Base-by-base conservation (phyloP, 1,284 basidiomycete genomes). In the Trichosporon sp. region DNA sequence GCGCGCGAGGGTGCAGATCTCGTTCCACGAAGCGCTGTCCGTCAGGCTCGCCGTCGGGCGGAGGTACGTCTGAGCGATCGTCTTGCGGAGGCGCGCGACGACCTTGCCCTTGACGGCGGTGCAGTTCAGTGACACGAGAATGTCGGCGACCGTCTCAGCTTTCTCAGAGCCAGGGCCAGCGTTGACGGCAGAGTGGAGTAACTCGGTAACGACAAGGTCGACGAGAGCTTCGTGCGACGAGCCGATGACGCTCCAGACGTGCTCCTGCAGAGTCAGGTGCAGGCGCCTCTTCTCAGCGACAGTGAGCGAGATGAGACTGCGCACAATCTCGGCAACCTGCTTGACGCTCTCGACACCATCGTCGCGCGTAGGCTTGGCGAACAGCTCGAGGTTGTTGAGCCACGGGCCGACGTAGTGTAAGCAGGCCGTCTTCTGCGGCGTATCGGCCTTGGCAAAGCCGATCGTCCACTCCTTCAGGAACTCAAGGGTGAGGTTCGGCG, bases 331-430 rank as follows among this genome's bases (percentile, higher is more conserved):
- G 11, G 91, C 88, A 21, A 95, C 79, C 54, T 77, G 76, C 70
- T 78, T 80, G 59, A 76, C 74, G 40, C 70, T 72, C 26, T 78
- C 77, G 16, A 73, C 70, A 21, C 76, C 77, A 61, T 81, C 82
- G 37, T 83, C 81, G 74, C 87, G 87, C 0, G 89, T 88, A 0
- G 92, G 90, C 76, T 91, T 90, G 48, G 89, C 88, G 76, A 92
- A 94, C 21, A 85, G 80, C 1, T 88, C 86, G 1, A 96, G 85
- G 78, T 95, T 94, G 80, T 88, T 89, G 64, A 96, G 87, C 94
- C 94, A 96, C 1, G 94, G 92, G 61, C 88, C 88, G 85, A 95
- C 87, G 78, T 94, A 94, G 72, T 91, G 89, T 19, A 94, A 81
- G 77, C 90, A 93, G 68, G 88, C 88, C 35, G 92, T 88, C 68